These are phyloP conservation scores for Dioszegia aurantiaca DNA, from an alignment of 768 basidiomycete genomes.

Conservation along the genomic window DNA sequence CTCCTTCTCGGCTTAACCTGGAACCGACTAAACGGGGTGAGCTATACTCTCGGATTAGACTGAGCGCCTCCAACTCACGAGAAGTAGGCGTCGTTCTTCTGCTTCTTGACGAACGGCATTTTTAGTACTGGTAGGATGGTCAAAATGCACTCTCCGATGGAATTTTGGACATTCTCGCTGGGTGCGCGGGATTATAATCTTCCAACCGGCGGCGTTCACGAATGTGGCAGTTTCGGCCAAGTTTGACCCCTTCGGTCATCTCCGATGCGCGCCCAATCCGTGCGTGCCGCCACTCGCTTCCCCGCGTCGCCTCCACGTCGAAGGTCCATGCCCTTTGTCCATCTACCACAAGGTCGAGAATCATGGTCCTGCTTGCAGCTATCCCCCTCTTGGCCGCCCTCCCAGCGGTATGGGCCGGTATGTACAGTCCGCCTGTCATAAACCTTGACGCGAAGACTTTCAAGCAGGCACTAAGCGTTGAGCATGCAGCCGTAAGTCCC, in stretches of 20 bases:
- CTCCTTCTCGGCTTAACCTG: constrained; percentile 98
- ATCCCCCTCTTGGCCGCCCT: not conserved
- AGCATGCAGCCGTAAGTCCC: constrained; percentile 41
- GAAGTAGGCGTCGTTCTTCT: constrained; percentile 97
- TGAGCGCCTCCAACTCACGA: constrained; percentile 55
- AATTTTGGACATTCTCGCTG: constrained; percentile 6
- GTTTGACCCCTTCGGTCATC: too few relatives aligned
- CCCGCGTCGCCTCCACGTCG: not conserved
- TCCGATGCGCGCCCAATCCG: too few relatives aligned
- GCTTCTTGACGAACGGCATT: constrained; percentile 91
- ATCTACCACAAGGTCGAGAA: too few relatives aligned
- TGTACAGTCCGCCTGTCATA: constrained; percentile 43
- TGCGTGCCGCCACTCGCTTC: not conserved
- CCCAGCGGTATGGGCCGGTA: constrained; percentile 25
- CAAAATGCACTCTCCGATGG: not conserved
- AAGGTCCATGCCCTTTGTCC: too few relatives aligned
- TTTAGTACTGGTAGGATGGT: constrained; percentile 11
- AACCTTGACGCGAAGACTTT: constrained; percentile 45
- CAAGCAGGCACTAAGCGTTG: constrained; percentile 41
- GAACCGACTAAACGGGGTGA: constrained; percentile 57
- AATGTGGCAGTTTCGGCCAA: constrained; percentile 15
- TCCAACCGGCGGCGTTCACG: not conserved
- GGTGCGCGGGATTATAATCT: constrained; percentile 3
- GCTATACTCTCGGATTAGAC: constrained; percentile 6
- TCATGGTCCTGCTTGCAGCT: constrained; percentile 1